Evolutionary conservation across 805 yeast genomes (phyloP), one percentile per base, ranked within the genome.

Genomic region (Kodamaea hsintzibuensis): DNA sequence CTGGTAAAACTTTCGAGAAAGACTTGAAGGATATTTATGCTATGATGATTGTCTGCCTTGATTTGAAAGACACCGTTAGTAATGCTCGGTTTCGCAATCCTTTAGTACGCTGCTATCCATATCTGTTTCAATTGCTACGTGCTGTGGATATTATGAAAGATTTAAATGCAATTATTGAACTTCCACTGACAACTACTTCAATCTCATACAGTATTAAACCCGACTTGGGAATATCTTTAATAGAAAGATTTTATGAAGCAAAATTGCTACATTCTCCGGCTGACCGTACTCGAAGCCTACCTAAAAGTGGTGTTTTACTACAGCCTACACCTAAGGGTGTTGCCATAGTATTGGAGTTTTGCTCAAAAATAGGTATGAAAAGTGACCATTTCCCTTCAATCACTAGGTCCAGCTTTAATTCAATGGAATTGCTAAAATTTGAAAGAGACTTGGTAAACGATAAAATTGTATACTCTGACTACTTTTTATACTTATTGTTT

Each of bases 281-380:
- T 2, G 91, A 88, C 57, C 73, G 93, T 61, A 90, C 96, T 0
- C 65, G 88, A 43, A 58, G 65, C 12, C 70, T 65, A 42, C 77
- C 85, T 5, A 79, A 78, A 49, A 69, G 62, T 0, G 72, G 69
- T 3, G 71, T 76, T 0, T 55, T 74, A 1, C 64, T 90, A 27
- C 98, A 93, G 64, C 96, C 97, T 3, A 90, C 97, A 0, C 91
- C 98, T 0, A 93, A 93, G 63, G 98, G 98, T 1, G 83, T 91
- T 7, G 85, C 91, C 0, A 63, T 90, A 0, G 68, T 92, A 1
- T 83, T 82, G 49, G 72, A 76, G 14, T 90, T 85, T 65, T 83
- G 87, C 56, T 72, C 76, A 49, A 80, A 74, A 42, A 67, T 78
- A 47, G 96, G 91, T 0, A 66, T 84, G 47, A 74, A 70, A 45